Conservation (phyloP, 2,329 filamentous ascomycete species). For the Fusarium sp. region DNA sequence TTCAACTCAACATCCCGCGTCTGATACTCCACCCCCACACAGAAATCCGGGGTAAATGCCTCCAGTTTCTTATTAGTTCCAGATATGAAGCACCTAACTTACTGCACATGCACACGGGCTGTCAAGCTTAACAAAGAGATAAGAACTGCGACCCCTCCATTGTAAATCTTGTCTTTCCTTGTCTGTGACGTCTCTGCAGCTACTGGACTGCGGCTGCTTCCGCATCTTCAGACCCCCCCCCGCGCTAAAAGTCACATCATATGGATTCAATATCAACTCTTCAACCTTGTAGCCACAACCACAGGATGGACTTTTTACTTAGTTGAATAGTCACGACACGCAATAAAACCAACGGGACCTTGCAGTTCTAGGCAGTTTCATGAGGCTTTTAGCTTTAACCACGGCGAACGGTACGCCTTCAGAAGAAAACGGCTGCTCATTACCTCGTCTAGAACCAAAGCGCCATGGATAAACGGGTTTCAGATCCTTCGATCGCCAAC, state of each 20-base stretch:
- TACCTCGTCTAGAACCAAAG: neutral
- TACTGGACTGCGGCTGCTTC: conserved; percentile 6
- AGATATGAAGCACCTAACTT: conserved; percentile 19
- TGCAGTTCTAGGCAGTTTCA: neutral
- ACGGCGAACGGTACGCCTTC: neutral
- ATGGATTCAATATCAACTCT: conserved; percentile 5
- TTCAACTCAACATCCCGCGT: conserved; percentile 32
- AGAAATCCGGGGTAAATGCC: conserved; percentile 33
- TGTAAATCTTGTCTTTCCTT: conserved; percentile 4
- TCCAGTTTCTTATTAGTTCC: conserved; percentile 29
- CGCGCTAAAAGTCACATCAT: conserved; percentile 13
- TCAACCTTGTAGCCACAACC: conserved; percentile 13
- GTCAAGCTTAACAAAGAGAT: conserved; percentile 9
- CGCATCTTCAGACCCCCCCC: conserved; percentile 1
- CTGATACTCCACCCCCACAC: conserved; percentile 41
- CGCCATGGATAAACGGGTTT: conserved; percentile 21
- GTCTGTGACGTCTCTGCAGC: conserved; percentile 3
- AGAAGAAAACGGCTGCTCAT: conserved; percentile 1
- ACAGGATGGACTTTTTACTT: neutral
- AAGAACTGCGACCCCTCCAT: conserved; percentile 11
- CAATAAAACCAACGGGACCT: neutral
- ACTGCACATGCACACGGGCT: conserved; percentile 2
- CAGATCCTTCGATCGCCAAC: conserved; percentile 7
- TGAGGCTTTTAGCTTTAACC: neutral
- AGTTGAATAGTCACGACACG: neutral